Percentiles rank a stretch among this genome's conserved stretches.
phyloP scores from a whole-genome alignment of 257 asterid genomes.

The Schizonepeta tenuifolia region DNA sequence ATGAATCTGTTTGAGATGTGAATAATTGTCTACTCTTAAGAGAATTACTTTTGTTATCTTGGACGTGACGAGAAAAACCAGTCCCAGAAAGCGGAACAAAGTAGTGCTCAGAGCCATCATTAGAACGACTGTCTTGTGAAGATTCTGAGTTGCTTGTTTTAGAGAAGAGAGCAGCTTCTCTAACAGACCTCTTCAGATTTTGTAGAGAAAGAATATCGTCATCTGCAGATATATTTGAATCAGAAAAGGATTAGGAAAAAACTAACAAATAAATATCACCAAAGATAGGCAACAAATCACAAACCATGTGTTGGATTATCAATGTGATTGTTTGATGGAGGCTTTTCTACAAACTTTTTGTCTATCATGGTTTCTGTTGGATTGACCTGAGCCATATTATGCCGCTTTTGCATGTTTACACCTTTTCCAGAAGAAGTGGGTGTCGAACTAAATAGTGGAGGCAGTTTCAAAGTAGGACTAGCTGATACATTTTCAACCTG shows the following conservation, averaged over 20 bases:
- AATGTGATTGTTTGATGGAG: slow-evolving; percentile 43
- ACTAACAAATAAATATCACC: slow-evolving; percentile 23
- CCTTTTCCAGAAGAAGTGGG: slow-evolving; percentile 89
- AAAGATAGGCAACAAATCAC: slow-evolving; percentile 36
- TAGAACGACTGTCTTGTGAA: slow-evolving; percentile 82
- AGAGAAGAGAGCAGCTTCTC: slow-evolving; percentile 90
- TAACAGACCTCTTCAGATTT: slow-evolving; percentile 87
- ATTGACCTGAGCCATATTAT: slow-evolving; percentile 53
- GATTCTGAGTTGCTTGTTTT: slow-evolving; percentile 61
- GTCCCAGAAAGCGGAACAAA: slow-evolving; percentile 79
- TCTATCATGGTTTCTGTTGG: slow-evolving; percentile 57
- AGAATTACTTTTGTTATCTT: slow-evolving; percentile 57
- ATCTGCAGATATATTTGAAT: slow-evolving; percentile 56
- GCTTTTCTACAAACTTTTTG: slow-evolving; percentile 56
- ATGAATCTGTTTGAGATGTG: slow-evolving; percentile 66
- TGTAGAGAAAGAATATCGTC: slow-evolving; percentile 68
- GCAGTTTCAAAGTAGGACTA: slow-evolving; percentile 85
- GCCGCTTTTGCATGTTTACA: slow-evolving; percentile 75
- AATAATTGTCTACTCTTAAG: slow-evolving; percentile 55
- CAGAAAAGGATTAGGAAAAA: slow-evolving; percentile 10
- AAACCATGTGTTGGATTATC: slow-evolving; percentile 68
- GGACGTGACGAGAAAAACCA: slow-evolving; percentile 64
- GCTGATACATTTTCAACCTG: slow-evolving; percentile 82
- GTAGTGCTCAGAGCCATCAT: slow-evolving; percentile 89
- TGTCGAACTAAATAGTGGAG: slow-evolving; percentile 88